Percentiles rank a stretch among this genome's conserved stretches.
These are phyloP conservation scores for Colletotrichum incanum DNA, from an alignment of 2,329 filamentous ascomycete species.

Conservation along the genomic window DNA sequence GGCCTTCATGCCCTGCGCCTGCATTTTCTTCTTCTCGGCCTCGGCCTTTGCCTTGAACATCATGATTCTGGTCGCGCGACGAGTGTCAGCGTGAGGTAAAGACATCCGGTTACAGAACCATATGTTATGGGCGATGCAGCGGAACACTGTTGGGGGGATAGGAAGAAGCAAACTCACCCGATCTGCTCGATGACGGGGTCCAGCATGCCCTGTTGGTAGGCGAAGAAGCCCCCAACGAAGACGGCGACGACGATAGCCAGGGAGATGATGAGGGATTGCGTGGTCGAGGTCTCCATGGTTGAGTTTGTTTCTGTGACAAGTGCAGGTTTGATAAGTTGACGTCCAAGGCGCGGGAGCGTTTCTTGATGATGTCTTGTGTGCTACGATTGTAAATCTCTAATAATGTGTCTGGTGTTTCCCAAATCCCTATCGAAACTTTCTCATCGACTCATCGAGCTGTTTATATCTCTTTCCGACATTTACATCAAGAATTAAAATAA, in stretches of 20 bases:
- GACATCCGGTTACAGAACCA: not conserved
- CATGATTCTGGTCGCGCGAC: conserved; percentile 46
- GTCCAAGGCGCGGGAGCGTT: not conserved
- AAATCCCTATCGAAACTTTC: no score
- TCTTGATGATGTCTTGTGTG: not conserved
- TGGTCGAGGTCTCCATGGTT: conserved; percentile 38
- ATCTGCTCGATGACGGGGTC: conserved; percentile 57
- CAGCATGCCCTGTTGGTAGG: conserved; percentile 56
- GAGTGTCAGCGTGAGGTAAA: conserved; percentile 1
- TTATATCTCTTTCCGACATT: conserved; percentile 24
- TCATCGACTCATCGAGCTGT: not conserved
- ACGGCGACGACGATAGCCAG: conserved; percentile 49
- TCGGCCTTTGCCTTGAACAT: conserved; percentile 59
- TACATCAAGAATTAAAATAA: no score
- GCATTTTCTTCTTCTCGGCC: conserved; percentile 57
- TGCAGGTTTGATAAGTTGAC: not conserved
- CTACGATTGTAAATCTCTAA: not conserved
- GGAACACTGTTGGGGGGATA: not conserved
- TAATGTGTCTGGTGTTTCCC: not conserved
- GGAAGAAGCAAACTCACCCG: conserved; percentile 42
- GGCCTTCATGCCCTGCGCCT: conserved; percentile 56
- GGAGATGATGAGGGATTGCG: conserved; percentile 47
- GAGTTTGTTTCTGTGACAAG: not conserved
- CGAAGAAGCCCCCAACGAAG: conserved; percentile 51
- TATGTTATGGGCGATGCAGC: not conserved